Evolutionary conservation across 208 protist genomes (phyloP).

Genomic region (Herpetomonas muscarum): DNA sequence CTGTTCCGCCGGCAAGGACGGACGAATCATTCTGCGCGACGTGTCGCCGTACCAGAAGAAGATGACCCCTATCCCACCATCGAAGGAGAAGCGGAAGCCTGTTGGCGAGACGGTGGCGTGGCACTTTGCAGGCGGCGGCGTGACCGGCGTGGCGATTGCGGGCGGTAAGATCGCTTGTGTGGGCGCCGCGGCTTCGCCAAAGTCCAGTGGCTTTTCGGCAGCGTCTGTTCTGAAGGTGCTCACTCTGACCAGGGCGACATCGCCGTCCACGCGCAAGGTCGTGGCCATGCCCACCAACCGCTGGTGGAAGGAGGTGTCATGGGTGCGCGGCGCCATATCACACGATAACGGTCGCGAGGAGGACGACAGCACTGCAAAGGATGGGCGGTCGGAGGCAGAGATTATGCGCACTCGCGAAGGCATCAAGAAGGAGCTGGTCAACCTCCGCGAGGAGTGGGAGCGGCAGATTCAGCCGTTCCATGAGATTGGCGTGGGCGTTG

Average conservation of each 20-base stretch:
- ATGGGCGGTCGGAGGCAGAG: no score
- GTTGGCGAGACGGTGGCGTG: constrained; percentile 27
- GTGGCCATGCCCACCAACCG: background rate
- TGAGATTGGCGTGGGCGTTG: constrained; percentile 40
- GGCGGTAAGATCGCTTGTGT: background rate
- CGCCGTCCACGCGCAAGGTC: no score
- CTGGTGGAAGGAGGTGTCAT: background rate
- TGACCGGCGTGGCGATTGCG: constrained; percentile 26
- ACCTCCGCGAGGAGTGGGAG: constrained; percentile 43
- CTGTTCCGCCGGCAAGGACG: constrained; percentile 63
- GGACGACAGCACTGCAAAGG: no score
- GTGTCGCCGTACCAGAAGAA: constrained; percentile 55
- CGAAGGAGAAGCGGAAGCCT: constrained; percentile 72
- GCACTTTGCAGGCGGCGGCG: constrained; percentile 46
- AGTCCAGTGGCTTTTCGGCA: constrained; percentile 4
- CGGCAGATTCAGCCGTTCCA: constrained; percentile 27
- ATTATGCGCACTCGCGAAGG: constrained; percentile 12
- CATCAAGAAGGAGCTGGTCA: constrained; percentile 25
- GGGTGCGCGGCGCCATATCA: background rate
- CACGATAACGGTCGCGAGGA: no score
- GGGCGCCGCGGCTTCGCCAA: background rate
- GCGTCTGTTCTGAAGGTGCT: background rate
- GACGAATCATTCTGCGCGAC: constrained; percentile 57
- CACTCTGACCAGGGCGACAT: background rate
- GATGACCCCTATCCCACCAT: constrained; percentile 65